phyloP scores from a whole-genome alignment of 148 eudicot genomes.

The Rheum nobile region DNA sequence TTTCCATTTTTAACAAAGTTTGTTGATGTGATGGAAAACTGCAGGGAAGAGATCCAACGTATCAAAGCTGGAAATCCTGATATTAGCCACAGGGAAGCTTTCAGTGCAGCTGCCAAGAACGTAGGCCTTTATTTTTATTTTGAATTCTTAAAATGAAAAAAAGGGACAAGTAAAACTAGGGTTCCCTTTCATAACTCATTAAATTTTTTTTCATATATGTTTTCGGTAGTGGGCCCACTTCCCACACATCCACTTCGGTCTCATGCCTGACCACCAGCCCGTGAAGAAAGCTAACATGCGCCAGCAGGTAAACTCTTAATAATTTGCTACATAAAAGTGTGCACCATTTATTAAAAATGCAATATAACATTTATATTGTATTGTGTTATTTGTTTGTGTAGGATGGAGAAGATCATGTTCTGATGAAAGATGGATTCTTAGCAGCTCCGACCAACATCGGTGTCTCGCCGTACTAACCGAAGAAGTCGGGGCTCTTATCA shows the following conservation, averaged over 20 bases:
- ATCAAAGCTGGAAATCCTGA: conserved; percentile 99
- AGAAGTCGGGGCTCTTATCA: background rate
- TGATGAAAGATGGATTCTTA: conserved; percentile 83
- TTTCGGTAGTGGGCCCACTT: conserved; percentile 88
- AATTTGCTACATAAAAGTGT: too few relatives aligned
- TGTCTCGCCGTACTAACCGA: conserved; percentile 54
- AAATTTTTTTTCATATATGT: background rate
- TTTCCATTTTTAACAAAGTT: conserved; percentile 3
- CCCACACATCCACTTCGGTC: conserved; percentile 99
- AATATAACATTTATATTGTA: background rate
- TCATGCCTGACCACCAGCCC: conserved; percentile 92
- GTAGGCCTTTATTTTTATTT: conserved; percentile 20
- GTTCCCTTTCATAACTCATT: background rate
- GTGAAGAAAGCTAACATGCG: conserved; percentile 88
- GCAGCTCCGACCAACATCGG: conserved; percentile 65
- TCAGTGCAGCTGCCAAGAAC: conserved; percentile 99
- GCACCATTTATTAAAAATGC: too few relatives aligned
- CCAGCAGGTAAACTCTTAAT: conserved; percentile 55
- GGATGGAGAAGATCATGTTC: conserved; percentile 70
- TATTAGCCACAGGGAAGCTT: conserved; percentile 98
- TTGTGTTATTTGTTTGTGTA: conserved; percentile 15
- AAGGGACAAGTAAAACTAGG: background rate
- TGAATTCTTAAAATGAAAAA: background rate
- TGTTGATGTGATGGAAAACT: background rate
- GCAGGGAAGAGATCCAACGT: conserved; percentile 98